Percentiles rank a stretch among this genome's conserved stretches.
phyloP scores from a whole-genome alignment of 1,284 basidiomycete genomes.

The Phenoliferia sp. region DNA sequence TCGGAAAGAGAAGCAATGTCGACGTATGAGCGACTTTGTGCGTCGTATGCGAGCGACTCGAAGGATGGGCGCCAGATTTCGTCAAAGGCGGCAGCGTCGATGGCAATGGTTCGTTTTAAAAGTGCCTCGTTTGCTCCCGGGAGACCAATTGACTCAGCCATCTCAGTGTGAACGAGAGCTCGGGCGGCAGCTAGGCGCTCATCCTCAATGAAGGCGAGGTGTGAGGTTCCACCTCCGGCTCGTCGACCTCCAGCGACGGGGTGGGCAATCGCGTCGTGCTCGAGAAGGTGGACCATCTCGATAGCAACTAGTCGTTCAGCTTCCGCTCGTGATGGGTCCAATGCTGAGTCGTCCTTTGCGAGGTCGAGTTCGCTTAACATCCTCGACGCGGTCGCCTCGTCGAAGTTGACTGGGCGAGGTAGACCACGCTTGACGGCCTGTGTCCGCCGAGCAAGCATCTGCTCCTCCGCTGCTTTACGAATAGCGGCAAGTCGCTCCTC shows the following conservation, averaged over 20 bases:
- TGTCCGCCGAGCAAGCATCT: slow-evolving; percentile 72
- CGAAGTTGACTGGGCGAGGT: slow-evolving; percentile 80
- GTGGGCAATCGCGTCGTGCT: slow-evolving; percentile 82
- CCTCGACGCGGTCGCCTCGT: slow-evolving; percentile 50
- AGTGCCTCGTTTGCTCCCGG: slow-evolving; percentile 74
- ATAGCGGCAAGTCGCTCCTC: slow-evolving; percentile 69
- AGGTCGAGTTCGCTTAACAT: slow-evolving; percentile 56
- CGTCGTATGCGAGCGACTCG: slow-evolving; percentile 60
- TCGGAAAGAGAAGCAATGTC: slow-evolving; percentile 56
- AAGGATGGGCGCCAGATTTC: slow-evolving; percentile 64
- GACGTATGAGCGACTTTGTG: slow-evolving; percentile 59
- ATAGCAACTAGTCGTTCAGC: slow-evolving; percentile 62
- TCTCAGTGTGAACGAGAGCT: slow-evolving; percentile 67
- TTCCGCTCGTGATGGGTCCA: slow-evolving; percentile 38
- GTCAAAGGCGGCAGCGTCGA: slow-evolving; percentile 46
- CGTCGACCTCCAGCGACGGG: slow-evolving; percentile 79
- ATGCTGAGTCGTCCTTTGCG: slow-evolving; percentile 46
- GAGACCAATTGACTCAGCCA: slow-evolving; percentile 74
- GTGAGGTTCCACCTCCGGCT: slow-evolving; percentile 66
- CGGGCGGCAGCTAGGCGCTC: slow-evolving; percentile 69
- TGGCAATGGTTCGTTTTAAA: slow-evolving; percentile 62
- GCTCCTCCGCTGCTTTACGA: slow-evolving; percentile 71
- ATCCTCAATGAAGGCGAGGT: slow-evolving; percentile 73
- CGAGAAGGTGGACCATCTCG: slow-evolving; percentile 74
- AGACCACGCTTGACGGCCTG: slow-evolving; percentile 75